A percentile compares a stretch with the other conserved stretches of the same genome.
These are phyloP conservation scores for Geranium brycei DNA, from an alignment of 345 rosid genomes.

Conservation along the genomic window DNA sequence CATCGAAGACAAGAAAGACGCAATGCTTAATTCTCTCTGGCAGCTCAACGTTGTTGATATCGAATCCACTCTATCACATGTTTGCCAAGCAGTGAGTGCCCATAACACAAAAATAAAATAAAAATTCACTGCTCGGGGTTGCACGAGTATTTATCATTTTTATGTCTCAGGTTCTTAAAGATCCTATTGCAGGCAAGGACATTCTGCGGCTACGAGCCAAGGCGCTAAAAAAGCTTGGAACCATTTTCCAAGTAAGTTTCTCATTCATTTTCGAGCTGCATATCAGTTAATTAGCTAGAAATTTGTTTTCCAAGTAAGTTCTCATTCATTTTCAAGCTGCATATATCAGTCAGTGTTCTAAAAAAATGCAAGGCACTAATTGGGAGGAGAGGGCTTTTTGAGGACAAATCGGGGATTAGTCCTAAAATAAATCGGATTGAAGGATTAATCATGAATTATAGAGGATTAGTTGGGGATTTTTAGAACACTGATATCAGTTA, in stretches of 20 bases:
- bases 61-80: conserved; percentile 71
- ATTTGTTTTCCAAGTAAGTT: too few relatives aligned
- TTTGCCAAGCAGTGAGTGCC: conserved; percentile 62
- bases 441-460: too few relatives aligned
- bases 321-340: too few relatives aligned
- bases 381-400: too few relatives aligned
- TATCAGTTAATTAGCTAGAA: too few relatives aligned
- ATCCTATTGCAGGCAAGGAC: conserved; percentile 65
- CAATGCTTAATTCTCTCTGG: conserved; percentile 91
- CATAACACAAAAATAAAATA: neutral
- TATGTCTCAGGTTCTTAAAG: conserved; percentile 56
- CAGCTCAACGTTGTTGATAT: conserved; percentile 85
- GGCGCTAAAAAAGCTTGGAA: conserved; percentile 75
- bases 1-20: conserved; percentile 60
- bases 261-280: conserved; percentile 1
- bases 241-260: conserved; percentile 63
- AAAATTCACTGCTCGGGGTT: too few relatives aligned
- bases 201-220: conserved; percentile 48
- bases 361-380: too few relatives aligned
- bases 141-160: neutral
- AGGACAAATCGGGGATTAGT: too few relatives aligned
- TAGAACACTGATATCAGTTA: too few relatives aligned
- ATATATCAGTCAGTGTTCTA: too few relatives aligned
- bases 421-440: too few relatives aligned
- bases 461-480: too few relatives aligned